Evolutionary conservation across 1,284 basidiomycete species (phyloP).

Genomic region (Ganoderma multipileum): DNA sequence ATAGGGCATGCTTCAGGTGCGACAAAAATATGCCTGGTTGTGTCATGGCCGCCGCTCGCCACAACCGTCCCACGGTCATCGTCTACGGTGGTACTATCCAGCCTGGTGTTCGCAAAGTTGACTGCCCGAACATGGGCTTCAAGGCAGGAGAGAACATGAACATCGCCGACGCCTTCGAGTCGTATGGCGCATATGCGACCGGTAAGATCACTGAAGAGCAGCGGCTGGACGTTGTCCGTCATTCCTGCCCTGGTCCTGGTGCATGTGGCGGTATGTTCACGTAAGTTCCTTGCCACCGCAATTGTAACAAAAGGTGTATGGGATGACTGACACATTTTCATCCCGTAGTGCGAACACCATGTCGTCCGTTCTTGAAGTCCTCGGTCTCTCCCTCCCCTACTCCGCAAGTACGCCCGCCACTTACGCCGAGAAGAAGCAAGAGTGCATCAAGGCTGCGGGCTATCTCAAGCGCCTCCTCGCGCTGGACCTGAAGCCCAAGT

Average conservation of each 20-base stretch:
- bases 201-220: constrained; percentile 82
- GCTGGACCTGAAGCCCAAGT: constrained; percentile 87
- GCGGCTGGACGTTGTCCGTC: constrained; percentile 80
- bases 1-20: constrained; percentile 47
- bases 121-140: constrained; percentile 82
- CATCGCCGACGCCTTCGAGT: constrained; percentile 85
- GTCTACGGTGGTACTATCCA: constrained; percentile 89
- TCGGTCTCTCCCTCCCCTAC: constrained; percentile 92
- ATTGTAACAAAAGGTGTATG: too few species aligned
- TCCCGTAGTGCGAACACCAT: constrained; percentile 78
- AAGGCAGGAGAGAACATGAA: constrained; percentile 83
- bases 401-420: constrained; percentile 86
- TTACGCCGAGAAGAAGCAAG: constrained; percentile 84
- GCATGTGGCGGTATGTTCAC: constrained; percentile 87
- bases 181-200: constrained; percentile 79
- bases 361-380: constrained; percentile 89
- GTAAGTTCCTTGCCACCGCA: constrained; percentile 41
- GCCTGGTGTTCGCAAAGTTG: constrained; percentile 75
- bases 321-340: neutral
- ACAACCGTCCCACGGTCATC: constrained; percentile 87
- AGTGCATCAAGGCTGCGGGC: constrained; percentile 84
- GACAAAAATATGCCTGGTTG: constrained; percentile 97
- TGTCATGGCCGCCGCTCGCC: constrained; percentile 83
- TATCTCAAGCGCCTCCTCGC: constrained; percentile 86
- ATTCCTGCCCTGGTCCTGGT: constrained; percentile 80